Evolutionary conservation across 2,329 filamentous ascomycete genomes (phyloP).

Genomic region (Lachnellula hyalina): DNA sequence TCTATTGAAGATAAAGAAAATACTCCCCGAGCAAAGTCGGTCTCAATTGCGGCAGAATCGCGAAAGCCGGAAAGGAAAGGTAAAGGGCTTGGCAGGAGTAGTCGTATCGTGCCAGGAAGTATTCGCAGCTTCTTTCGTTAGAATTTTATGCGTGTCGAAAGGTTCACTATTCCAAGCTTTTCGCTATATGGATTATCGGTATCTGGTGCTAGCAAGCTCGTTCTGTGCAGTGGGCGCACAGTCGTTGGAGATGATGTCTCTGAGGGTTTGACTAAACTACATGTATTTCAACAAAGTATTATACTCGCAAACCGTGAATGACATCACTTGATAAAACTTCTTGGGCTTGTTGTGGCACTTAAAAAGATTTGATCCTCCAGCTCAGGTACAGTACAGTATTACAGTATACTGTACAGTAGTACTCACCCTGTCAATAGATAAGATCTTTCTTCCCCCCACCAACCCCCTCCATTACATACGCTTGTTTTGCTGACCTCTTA

Average conservation of each 20-base stretch:
- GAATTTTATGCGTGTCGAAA: neutral
- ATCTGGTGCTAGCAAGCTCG: neutral
- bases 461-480: neutral
- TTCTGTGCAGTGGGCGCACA: neutral
- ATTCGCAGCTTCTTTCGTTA: constrained; percentile 29
- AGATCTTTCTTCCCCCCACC: neutral
- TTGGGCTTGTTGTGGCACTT: neutral
- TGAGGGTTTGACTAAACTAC: neutral
- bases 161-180: neutral
- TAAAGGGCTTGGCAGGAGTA: constrained; percentile 19
- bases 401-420: too few relatives aligned
- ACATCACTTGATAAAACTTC: neutral
- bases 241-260: neutral
- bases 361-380: neutral
- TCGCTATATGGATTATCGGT: neutral
- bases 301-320: neutral
- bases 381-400: neutral
- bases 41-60: neutral
- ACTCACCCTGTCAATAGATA: neutral
- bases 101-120: constrained; percentile 21
- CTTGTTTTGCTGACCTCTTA: neutral
- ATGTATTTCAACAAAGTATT: neutral
- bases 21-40: constrained; percentile 1
- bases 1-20: constrained; percentile 24
- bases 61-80: constrained; percentile 17